Evolutionary conservation across 106 monocot species (phyloP), one percentile per base, ranked within the genome.

Genomic region (Dendrobium officinale): DNA sequence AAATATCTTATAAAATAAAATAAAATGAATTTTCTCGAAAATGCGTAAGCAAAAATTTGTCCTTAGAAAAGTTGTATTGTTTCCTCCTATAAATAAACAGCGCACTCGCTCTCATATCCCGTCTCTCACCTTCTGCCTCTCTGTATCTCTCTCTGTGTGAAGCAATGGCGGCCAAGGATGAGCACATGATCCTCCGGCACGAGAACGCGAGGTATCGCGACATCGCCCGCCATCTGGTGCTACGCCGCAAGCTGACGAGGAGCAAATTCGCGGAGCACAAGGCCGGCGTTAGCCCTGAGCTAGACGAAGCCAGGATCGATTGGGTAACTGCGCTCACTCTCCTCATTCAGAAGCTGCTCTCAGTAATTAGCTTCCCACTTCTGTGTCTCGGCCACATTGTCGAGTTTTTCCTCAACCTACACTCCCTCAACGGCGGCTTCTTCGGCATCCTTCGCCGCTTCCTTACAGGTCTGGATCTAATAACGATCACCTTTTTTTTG

Each of bases 341-440:
- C 51, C 17, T 77, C 54, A 27, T 78, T 16, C 78, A 58, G 56
- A 78, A 78, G 78, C 24, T 78, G 9, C 47, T 78, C 31, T 26
- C 78, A 31, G 4, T 20, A 1, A 78, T 78, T 29, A 56, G 55
- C 26, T 10, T 2, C 55, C 78, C 78, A 6, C 31, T 78, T 26
- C 11, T 45, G 37, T 48, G 19, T 2, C 10, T 78, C 51, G 78
- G 78, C 0, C 17, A 17, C 31, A 0, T 58, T 33, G 13, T 78
- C 29, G 78, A 78, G 78, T 59, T 58, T 5, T 26, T 78, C 17
- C 78, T 78, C 78, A 78, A 78, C 78, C 40, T 78, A 15, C 40
- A 6, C 22, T 58, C 78, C 16, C 9, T 78, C 56, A 78, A 78
- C 56, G 58, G 58, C 33, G 78, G 78, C 27, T 31, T 58, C 78